Evolutionary conservation across 2,329 filamentous ascomycete species (phyloP).

Genomic region (Phialocephala subalpina): DNA sequence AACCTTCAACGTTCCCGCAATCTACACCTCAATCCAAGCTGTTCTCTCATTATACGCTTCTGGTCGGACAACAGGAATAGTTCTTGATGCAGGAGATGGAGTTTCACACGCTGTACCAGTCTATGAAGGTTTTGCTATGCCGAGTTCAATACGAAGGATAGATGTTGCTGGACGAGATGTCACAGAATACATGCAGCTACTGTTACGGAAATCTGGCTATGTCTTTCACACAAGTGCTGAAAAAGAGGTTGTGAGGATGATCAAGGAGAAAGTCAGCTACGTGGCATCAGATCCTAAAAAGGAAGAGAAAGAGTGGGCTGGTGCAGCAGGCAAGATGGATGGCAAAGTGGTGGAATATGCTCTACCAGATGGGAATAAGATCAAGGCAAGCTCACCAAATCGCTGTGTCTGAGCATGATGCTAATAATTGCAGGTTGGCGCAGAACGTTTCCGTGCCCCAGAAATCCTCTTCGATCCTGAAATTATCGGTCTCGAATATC

Average conservation of each 20-base stretch:
- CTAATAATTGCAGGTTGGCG: constrained; percentile 70
- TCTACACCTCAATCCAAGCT: constrained; percentile 97
- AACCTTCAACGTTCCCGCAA: constrained; percentile 95
- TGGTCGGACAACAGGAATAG: constrained; percentile 93
- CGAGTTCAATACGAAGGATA: constrained; percentile 92
- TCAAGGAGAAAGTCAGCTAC: constrained; percentile 95
- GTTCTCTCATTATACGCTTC: constrained; percentile 96
- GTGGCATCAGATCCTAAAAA: constrained; percentile 89
- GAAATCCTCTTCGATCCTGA: constrained; percentile 98
- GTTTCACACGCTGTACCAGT: constrained; percentile 98
- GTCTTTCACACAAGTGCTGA: constrained; percentile 98
- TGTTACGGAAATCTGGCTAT: constrained; percentile 91
- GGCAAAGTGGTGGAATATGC: constrained; percentile 86
- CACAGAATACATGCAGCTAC: constrained; percentile 90
- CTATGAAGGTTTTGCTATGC: constrained; percentile 97
- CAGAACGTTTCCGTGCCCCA: constrained; percentile 93
- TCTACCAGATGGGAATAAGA: constrained; percentile 89
- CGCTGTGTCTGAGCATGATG: constrained; percentile 9
- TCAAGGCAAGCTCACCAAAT: constrained; percentile 69
- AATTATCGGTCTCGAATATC: constrained; percentile 95
- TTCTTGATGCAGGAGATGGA: constrained; percentile 93
- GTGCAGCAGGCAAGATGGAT: constrained; percentile 69
- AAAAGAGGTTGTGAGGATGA: constrained; percentile 97
- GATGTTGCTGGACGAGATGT: constrained; percentile 97
- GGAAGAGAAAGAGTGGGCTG: constrained; percentile 96